Percentiles rank a stretch among this genome's conserved stretches.
Evolutionary conservation across 345 rosid species (phyloP).

Genomic region (Arabidopsis arenosa): DNA sequence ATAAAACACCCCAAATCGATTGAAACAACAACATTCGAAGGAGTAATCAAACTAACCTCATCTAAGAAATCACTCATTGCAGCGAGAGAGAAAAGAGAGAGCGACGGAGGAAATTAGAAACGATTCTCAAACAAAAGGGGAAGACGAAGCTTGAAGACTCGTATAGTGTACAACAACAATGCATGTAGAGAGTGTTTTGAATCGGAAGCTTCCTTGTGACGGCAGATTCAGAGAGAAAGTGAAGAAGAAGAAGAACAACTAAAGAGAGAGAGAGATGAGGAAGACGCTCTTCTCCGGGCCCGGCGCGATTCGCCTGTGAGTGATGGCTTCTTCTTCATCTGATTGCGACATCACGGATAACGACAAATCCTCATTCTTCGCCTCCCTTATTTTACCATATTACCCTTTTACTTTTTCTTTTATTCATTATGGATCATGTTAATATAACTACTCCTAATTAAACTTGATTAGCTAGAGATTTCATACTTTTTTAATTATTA

Average conservation of each 20-base stretch:
- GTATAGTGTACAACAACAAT: constrained; percentile 33
- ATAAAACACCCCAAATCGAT: neutral
- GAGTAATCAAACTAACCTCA: constrained; percentile 44
- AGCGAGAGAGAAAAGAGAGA: neutral
- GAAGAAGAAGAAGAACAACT: neutral
- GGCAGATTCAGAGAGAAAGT: constrained; percentile 26
- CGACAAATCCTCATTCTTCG: constrained; percentile 40
- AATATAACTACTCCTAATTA: neutral
- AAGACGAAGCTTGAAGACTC: neutral
- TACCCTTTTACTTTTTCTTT: constrained; percentile 30
- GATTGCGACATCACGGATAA: constrained; percentile 47
- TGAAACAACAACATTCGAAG: neutral
- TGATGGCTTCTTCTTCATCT: constrained; percentile 9
- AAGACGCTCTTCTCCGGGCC: constrained; percentile 25
- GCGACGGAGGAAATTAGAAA: constrained; percentile 20
- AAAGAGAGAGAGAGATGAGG: neutral
- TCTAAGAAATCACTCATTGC: constrained; percentile 34
- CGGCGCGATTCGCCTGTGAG: constrained; percentile 51
- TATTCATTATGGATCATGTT: neutral
- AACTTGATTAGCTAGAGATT: constrained; percentile 19
- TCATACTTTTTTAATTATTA: neutral
- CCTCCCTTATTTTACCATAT: neutral
- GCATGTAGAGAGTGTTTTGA: constrained; percentile 28
- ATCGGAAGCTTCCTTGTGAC: constrained; percentile 23
- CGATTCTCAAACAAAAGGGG: constrained; percentile 35